Base-by-base conservation (phyloP, 345 rosid species). In the Populus pruinosa region DNA sequence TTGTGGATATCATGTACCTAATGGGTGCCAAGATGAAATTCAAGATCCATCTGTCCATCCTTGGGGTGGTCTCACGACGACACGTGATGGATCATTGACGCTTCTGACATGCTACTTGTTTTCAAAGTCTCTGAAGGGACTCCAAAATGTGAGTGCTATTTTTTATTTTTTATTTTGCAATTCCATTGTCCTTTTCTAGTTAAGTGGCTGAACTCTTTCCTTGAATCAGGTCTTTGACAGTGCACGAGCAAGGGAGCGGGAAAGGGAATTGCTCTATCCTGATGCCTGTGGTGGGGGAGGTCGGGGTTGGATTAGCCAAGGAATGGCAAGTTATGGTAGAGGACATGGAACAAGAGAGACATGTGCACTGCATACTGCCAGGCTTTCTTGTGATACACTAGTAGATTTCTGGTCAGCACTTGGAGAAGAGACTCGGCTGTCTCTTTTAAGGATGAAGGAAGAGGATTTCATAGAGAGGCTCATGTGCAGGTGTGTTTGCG, bases 281-380 rank as follows among this genome's bases (percentile, higher is more conserved):
- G 96, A 93, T 89, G 99, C 99, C 59, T 96, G 99, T 83, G 98
- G 99, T 71, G 97, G 96, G 35, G 98, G 94, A 81, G 98, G 95
- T 64, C 90, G 97, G 79, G 97, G 93, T 70, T 96, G 99, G 99
- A 90, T 96, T 72, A 96, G 96, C 89, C 99, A 92, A 83, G 96
- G 92, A 70, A 86, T 89, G 63, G 77, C 85, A 59, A 83, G 90
- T 84, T 96, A 89, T 85, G 98, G 99, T 70, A 90, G 94, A 84
- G 91, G 94, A 71, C 93, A 91, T 87, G 98, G 94, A 76, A 91
- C 90, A 67, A 91, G 99, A 78, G 99, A 96, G 87, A 87, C 97
- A 27, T 96, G 99, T 76, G 93, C 93, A 41, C 80, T 93, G 84
- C 99, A 93, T 88, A 96, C 98, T 69, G 92, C 98, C 61, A 89